Conservation (phyloP, 179 eudicot genomes). For the Spergularia azorica region DNA sequence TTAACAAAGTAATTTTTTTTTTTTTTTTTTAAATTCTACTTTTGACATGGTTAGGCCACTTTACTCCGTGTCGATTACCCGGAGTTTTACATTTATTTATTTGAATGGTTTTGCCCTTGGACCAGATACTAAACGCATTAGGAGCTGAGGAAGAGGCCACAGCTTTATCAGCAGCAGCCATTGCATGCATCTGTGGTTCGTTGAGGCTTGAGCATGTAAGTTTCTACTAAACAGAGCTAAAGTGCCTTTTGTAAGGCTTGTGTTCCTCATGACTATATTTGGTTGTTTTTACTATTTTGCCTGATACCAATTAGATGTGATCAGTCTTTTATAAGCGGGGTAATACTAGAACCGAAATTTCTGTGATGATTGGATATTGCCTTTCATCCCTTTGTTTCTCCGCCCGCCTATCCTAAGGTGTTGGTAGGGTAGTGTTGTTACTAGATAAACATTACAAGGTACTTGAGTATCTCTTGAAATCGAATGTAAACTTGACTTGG, state of each 20-base stretch:
- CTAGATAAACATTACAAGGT: not conserved
- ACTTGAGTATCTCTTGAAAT: not conserved
- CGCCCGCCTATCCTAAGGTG: not conserved
- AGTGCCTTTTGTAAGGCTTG: not conserved
- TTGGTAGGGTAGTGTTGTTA: not conserved
- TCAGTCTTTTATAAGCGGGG: not conserved
- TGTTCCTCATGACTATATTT: not conserved
- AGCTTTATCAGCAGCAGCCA: slow-evolving; percentile 77
- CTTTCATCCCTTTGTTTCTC: not conserved
- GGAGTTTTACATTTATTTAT: not conserved
- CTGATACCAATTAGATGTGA: not conserved
- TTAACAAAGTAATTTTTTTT: not conserved
- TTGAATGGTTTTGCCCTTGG: slow-evolving; percentile 15
- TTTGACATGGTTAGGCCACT: not conserved
- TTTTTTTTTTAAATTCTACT: not conserved
- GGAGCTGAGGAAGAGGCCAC: slow-evolving; percentile 90
- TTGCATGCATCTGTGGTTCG: slow-evolving; percentile 88
- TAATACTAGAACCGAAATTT: not conserved
- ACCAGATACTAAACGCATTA: slow-evolving; percentile 62
- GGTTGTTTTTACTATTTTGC: not conserved
- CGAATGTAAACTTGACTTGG: not conserved
- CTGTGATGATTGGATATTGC: not conserved
- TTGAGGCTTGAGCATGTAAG: slow-evolving; percentile 90
- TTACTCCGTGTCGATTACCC: not conserved
- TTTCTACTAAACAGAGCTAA: slow-evolving; percentile 10